Evolutionary conservation across 176 grass and related monocot species (phyloP), one percentile per base, ranked within the genome.

Genomic region (Cocos nucifera): DNA sequence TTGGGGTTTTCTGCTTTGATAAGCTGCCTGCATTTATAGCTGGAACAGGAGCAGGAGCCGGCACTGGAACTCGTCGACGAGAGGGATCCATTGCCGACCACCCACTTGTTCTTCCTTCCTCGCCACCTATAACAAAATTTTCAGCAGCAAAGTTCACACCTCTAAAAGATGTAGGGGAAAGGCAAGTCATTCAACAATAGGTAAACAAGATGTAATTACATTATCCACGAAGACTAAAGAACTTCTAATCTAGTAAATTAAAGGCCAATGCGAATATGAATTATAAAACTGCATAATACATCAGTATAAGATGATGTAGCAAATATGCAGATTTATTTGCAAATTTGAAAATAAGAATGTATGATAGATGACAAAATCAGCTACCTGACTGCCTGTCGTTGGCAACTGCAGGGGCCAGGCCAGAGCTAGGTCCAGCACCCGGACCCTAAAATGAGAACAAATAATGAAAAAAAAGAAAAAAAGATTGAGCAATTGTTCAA

Each of bases 351-450:
- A 44, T 44, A 44, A 44, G 35, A 44, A 44, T 12, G 9, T 44
- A 12, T 44, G 35, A 44, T 44, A 44, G 6, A 44, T 44, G 6
- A 44, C 35, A 14, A 44, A 44, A 12, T 19, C 8, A 14, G 44
- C 30, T 62, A 98, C 94, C 88, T 71, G 94, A 86, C 69, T 89
- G 94, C 51, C 71, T 92, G 49, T 93, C 88, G 63, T 88, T 98
- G 32, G 76, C 67, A 19, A 81, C 59, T 59, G 68, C 66, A 61
- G 88, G 82, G 50, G 76, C 72, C 67, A 92, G 49, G 5, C 73
- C 88, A 83, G 94, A 88, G 76, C 79, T 77, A 60, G 84, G 88
- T 61, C 88, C 94, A n/a, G 85, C 79, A 30, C 54, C 74, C 66
- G 75, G 79, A 50, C 82, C 88, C 94, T 98, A 53, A 44, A 14